Base-by-base conservation (phyloP, 208 protist species). In the Trypanosoma congolense region DNA sequence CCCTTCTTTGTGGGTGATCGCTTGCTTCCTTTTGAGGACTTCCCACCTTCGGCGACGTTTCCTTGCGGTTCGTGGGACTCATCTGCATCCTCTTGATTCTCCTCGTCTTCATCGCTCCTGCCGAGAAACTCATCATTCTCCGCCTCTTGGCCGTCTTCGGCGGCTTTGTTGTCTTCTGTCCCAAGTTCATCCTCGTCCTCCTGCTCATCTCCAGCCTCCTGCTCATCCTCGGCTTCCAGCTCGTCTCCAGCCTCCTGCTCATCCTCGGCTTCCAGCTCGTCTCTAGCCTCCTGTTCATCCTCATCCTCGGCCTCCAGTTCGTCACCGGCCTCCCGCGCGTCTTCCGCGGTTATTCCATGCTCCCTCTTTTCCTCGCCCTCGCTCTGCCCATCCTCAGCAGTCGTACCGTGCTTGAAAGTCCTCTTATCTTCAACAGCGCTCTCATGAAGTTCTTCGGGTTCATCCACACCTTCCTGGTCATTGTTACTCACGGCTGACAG, bases 211-310 rank as follows among this genome's bases (percentile, higher is more conserved):
- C 43, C 29, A n/a, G n/a, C n/a, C n/a, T 51, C 55, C 3, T 51
- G 16, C 26, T n/a, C 33, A 8, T 68, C 44, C 18, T 36, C 10
- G 26, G 30, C 47, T 26, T 1, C 26, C 9, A 59, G 24, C 21
- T 56, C 31, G 16, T 40, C 35, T 4, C 48, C 44, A 16, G 14
- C 24, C 16, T 16, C 47, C 4, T 58, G 43, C 30, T 22, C 26
- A 44, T 14, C 26, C 26, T 21, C 56, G 21, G 50, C 46, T 21
- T 31, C 36, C 14, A 40, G 49, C 6, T 35, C 43, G 30, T 57
- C 40, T 46, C 48, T 45, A 26, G 25, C 43, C 41, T 63, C 40
- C 40, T 75, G 48, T 30, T 51, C 55, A 12, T 51, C 19, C 26
- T n/a, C 33, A 8, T 68, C 44, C 18, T 36, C 10, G 26, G 30